Evolutionary conservation across 2,329 filamentous ascomycete species (phyloP).

Genomic region (Penicillium decumbens): DNA sequence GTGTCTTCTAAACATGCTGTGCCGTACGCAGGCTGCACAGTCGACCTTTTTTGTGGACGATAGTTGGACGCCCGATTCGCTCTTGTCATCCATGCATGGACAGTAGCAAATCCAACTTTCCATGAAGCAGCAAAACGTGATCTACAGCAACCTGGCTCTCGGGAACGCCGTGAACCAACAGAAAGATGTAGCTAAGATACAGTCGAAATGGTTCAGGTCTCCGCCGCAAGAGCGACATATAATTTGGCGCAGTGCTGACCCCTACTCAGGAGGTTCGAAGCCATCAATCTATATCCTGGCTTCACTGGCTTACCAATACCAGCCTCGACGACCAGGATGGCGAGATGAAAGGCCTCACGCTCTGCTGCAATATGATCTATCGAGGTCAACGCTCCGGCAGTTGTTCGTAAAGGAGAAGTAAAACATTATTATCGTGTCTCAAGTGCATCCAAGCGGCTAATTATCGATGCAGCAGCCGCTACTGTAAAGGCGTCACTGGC

Average conservation of each 20-base stretch:
- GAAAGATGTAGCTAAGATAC: not conserved
- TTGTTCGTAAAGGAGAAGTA: conserved; percentile 44
- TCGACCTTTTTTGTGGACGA: conserved; percentile 11
- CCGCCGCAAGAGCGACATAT: not conserved
- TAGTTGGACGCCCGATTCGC: conserved; percentile 22
- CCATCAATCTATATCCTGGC: conserved; percentile 50
- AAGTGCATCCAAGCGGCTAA: conserved; percentile 49
- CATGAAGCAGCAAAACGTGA: not conserved
- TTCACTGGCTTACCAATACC: not conserved
- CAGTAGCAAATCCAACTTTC: not conserved
- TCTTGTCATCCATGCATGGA: conserved; percentile 23
- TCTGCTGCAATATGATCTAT: conserved; percentile 56
- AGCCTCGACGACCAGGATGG: conserved; percentile 39
- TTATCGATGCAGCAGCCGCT: conserved; percentile 48
- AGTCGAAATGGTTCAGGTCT: not conserved
- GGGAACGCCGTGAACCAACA: not conserved
- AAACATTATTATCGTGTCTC: conserved; percentile 52
- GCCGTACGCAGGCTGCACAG: conserved; percentile 3
- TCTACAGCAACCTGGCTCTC: not conserved
- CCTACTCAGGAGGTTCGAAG: conserved; percentile 21
- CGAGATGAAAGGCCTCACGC: conserved; percentile 51
- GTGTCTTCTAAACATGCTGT: conserved; percentile 24
- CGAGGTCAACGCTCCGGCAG: conserved; percentile 52
- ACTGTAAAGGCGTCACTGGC: conserved; percentile 47
- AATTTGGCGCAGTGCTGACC: not conserved